phyloP scores from a whole-genome alignment of 192 early-diverging fungal species.

The Thamnidium elegans region DNA sequence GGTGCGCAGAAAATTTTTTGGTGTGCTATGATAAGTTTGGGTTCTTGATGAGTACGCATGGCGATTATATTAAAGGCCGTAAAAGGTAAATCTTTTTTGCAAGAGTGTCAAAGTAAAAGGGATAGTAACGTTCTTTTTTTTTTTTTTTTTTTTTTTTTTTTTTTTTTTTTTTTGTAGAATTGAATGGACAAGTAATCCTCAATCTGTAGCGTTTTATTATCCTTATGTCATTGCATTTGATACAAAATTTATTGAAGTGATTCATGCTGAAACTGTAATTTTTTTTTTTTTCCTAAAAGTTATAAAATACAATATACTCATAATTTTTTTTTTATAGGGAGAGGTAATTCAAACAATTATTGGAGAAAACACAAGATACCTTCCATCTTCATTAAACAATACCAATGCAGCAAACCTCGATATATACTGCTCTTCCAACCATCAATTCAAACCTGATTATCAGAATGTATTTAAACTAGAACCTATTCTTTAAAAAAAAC shows the following conservation, averaged over 20 bases:
- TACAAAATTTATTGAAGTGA: slow-evolving; percentile 85
- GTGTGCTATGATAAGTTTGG: slow-evolving; percentile 89
- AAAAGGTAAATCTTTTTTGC: too few relatives aligned
- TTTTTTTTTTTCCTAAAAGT: not conserved
- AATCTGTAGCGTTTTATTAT: slow-evolving; percentile 66
- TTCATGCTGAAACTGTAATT: slow-evolving; percentile 70
- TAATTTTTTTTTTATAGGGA: not conserved
- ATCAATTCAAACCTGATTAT: slow-evolving; percentile 24
- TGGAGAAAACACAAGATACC: slow-evolving; percentile 18
- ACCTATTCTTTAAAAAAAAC: not conserved
- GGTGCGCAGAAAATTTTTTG: slow-evolving; percentile 69
- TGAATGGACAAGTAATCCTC: slow-evolving; percentile 83
- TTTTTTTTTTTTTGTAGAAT: not conserved
- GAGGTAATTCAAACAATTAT: slow-evolving; percentile 20
- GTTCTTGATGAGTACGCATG: slow-evolving; percentile 74
- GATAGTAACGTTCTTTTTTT: too few relatives aligned
- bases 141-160: not conserved
- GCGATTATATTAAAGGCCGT: slow-evolving; percentile 25
- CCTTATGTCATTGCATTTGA: slow-evolving; percentile 94
- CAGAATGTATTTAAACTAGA: slow-evolving; percentile 20
- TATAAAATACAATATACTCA: not conserved
- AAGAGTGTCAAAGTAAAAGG: too few relatives aligned
- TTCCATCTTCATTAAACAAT: slow-evolving; percentile 7
- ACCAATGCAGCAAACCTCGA: not conserved
- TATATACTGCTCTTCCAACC: slow-evolving; percentile 20